Conservation (phyloP, 2,329 filamentous ascomycete species). For the Neonectria coccinea region DNA sequence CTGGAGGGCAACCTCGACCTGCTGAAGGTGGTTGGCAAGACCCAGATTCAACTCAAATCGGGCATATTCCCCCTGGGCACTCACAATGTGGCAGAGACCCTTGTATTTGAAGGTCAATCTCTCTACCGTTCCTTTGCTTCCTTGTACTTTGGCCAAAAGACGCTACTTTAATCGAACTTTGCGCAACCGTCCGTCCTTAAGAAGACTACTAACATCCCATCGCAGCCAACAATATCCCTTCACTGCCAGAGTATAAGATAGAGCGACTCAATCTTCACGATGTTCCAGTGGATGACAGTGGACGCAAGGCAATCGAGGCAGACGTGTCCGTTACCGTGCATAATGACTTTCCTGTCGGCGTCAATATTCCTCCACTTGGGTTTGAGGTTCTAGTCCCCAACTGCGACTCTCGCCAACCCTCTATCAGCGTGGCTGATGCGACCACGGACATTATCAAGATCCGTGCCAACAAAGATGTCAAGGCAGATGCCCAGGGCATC, state of each 20-base stretch:
- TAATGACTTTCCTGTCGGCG: slow-evolving; percentile 82
- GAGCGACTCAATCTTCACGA: slow-evolving; percentile 84
- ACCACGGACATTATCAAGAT: slow-evolving; percentile 75
- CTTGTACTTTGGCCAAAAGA: slow-evolving; percentile 71
- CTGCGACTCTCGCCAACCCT: slow-evolving; percentile 76
- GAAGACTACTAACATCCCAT: slow-evolving; percentile 47
- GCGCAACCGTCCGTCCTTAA: slow-evolving; percentile 33
- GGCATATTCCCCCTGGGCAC: slow-evolving; percentile 84
- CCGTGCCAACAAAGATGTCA: slow-evolving; percentile 74
- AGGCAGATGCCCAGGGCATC: slow-evolving; percentile 76
- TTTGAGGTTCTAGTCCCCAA: slow-evolving; percentile 90
- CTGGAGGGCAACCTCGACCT: slow-evolving; percentile 80
- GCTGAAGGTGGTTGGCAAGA: slow-evolving; percentile 79
- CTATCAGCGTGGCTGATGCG: slow-evolving; percentile 83
- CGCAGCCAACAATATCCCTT: slow-evolving; percentile 76
- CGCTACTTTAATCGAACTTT: slow-evolving; percentile 50
- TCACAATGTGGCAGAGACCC: slow-evolving; percentile 78
- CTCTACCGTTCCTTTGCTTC: slow-evolving; percentile 73
- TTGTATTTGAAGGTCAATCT: slow-evolving; percentile 86
- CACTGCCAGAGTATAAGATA: slow-evolving; percentile 85
- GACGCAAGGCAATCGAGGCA: slow-evolving; percentile 77
- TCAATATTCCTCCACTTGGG: slow-evolving; percentile 81
- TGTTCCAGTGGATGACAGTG: slow-evolving; percentile 61
- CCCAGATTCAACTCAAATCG: slow-evolving; percentile 79
- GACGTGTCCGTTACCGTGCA: slow-evolving; percentile 79